phyloP scores from a whole-genome alignment of 306 rosid genomes.

The Rosa lucieae region DNA sequence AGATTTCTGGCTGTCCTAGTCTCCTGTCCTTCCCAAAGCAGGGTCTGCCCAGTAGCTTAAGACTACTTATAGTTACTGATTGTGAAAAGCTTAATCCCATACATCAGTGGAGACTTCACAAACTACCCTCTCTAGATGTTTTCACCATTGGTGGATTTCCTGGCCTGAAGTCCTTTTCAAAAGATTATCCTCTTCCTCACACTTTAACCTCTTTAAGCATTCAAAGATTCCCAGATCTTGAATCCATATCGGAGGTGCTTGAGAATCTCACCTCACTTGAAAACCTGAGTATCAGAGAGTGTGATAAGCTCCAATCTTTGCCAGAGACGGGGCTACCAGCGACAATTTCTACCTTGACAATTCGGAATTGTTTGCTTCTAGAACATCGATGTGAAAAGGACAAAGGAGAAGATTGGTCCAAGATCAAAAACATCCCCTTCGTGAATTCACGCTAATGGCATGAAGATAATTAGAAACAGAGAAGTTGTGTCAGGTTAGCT shows the following conservation, averaged over 20 bases:
- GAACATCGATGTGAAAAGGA: not conserved
- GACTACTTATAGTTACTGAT: conserved; percentile 12
- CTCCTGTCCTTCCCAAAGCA: conserved; percentile 24
- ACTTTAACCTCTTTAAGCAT: not conserved
- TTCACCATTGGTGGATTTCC: conserved; percentile 10
- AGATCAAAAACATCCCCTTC: conserved; percentile 5
- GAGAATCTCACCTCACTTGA: not conserved
- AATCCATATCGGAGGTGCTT: conserved; percentile 12
- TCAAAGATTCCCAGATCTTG: conserved; percentile 11
- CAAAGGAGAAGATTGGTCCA: conserved; percentile 17
- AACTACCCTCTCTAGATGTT: not conserved
- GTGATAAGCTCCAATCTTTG: conserved; percentile 12
- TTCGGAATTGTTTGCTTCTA: not conserved
- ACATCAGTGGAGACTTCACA: not conserved
- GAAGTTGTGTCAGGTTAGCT: not conserved
- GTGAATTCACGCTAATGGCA: not conserved
- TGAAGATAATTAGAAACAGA: not conserved
- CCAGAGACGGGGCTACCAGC: conserved; percentile 5
- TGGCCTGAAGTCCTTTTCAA: not conserved
- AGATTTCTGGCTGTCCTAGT: conserved; percentile 23
- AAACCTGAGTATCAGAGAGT: not conserved
- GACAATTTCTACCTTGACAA: not conserved
- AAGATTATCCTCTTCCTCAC: not conserved
- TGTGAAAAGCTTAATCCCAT: conserved; percentile 21
- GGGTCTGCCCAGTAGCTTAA: conserved; percentile 22